Evolutionary conservation across 2,329 filamentous ascomycete genomes (phyloP), one percentile per base, ranked within the genome.

Genomic region (Colletotrichum shisoi): DNA sequence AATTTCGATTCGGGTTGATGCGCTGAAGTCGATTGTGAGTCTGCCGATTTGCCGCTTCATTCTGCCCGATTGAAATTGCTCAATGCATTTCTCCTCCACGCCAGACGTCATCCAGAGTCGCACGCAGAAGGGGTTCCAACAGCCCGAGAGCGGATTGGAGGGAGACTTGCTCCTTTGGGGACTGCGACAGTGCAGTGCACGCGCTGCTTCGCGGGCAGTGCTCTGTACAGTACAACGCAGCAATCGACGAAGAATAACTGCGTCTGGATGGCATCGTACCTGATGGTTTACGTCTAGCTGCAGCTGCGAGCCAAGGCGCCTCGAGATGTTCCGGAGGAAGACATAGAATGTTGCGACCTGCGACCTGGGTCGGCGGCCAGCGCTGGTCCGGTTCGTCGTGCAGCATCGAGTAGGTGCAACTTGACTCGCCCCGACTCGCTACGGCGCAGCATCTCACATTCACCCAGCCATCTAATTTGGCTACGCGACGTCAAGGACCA

Each of bases 41-140:
- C 65, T 59, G 62, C 49, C 62, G 61, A 57, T 56, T 45, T 40
- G 61, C 56, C 49, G 61, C 42, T 31, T 67, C 54, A 64, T 65
- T 19, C 64, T 62, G 49, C 51, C 61, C 61, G 54, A 67, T 65
- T 59, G 54, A 65, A 56, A 64, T 64, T 67, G 54, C 64, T 67
- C 64, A 64, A 67, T 67, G 64, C 64, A 62, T 67, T 31, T 37
- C 48, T 54, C 64, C 64, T 64, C 61, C 48, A 65, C 61, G 64
- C 51, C 34, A 62, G 49, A 67, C 61, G 64, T 67, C 61, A 67
- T 67, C 52, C 42, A 48, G 39, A 56, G 44, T 51, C 49, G 44
- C 37, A 59, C 31, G 31, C 31, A 9, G 31, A 27, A 61, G 61
- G 54, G 51, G 53, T 37, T 44, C 19, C 48, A 48, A 44, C 48